Base-by-base conservation (phyloP, 768 basidiomycete genomes). In the Asterophora lycoperdoides region DNA sequence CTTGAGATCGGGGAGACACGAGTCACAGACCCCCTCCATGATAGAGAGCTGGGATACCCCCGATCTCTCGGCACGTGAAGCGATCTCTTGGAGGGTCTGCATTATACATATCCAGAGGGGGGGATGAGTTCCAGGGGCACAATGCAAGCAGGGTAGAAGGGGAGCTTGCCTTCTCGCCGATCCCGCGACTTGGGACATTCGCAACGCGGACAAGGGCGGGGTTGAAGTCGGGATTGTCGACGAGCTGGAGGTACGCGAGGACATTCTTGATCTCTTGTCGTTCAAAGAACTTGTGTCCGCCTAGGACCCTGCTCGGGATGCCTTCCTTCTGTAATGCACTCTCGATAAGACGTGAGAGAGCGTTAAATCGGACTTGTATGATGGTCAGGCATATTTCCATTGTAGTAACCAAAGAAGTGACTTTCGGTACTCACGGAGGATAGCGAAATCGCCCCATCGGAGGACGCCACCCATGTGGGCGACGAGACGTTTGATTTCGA, bases 221-320 rank as follows among this genome's bases (percentile, higher is more conserved):
- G 40, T 74, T 66, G 48, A 77, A 83, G 4, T 66, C 60, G 0
- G 84, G 80, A 59, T 93, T 93, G 55, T 92, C 89, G 2, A 86
- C 71, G 3, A 94, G 70, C 60, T 93, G 91, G 3, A 94, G 71
- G 59, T 93, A 93, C 1, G 86, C 83, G 23, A 93, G 67, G 9
- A 92, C 47, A 64, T 91, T 88, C 68, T 91, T 91, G 60, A 93
- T 78, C 84, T 93, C 91, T 58, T 80, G 62, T 14, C 90, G 80
- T 54, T 93, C 89, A 57, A 93, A 93, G 74, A 93, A 93, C 60
- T 84, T 87, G 59, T 87, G 86, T 0, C 90, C 90, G 17, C 81
- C 84, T 2, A 93, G 74, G 41, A 93, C 77, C 49, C 80, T 70
- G 56, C 77, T 80, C 1, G 90, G 90, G 33, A 95, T 87, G n/a